Evolutionary conservation across 2,329 filamentous ascomycete genomes (phyloP).

Genomic region (Aspergillus cejpii): DNA sequence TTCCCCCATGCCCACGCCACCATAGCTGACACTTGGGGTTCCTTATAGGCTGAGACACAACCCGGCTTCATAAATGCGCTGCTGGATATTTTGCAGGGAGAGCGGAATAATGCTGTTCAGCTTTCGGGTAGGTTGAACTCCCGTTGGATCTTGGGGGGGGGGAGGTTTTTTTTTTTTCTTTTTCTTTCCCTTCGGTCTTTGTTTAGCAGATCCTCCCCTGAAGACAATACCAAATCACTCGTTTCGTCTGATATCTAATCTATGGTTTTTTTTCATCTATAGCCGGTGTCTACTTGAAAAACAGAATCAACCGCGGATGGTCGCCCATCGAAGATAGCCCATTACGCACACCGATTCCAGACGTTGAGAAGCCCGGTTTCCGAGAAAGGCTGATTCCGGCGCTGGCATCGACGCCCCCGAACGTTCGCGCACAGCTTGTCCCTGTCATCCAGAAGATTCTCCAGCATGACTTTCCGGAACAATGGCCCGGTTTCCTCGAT

Average conservation of each 20-base stretch:
- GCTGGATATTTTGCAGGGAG: slow-evolving; percentile 79
- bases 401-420: slow-evolving; percentile 69
- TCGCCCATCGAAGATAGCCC: slow-evolving; percentile 67
- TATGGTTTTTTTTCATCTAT: slow-evolving; percentile 13
- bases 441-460: slow-evolving; percentile 93
- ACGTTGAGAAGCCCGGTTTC: slow-evolving; percentile 82
- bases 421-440: slow-evolving; percentile 85
- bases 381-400: slow-evolving; percentile 83
- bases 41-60: slow-evolving; percentile 72
- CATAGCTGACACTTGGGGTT: slow-evolving; percentile 4
- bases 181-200: slow-evolving; percentile 10
- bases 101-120: slow-evolving; percentile 77
- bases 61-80: slow-evolving; percentile 85
- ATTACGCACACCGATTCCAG: slow-evolving; percentile 67
- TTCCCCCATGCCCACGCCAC: too few relatives aligned
- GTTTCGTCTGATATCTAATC: slow-evolving; percentile 10
- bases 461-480: slow-evolving; percentile 86
- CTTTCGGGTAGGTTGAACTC: slow-evolving; percentile 66
- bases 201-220: neutral
- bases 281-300: slow-evolving; percentile 98
- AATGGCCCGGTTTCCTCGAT: slow-evolving; percentile 92
- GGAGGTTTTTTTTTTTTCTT: too few relatives aligned
- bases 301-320: slow-evolving; percentile 92
- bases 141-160: neutral
- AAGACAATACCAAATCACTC: slow-evolving; percentile 16